Evolutionary conservation across 495 filamentous ascomycete species (phyloP), one percentile per base, ranked within the genome.

Genomic region (Tetracladium setigerum): DNA sequence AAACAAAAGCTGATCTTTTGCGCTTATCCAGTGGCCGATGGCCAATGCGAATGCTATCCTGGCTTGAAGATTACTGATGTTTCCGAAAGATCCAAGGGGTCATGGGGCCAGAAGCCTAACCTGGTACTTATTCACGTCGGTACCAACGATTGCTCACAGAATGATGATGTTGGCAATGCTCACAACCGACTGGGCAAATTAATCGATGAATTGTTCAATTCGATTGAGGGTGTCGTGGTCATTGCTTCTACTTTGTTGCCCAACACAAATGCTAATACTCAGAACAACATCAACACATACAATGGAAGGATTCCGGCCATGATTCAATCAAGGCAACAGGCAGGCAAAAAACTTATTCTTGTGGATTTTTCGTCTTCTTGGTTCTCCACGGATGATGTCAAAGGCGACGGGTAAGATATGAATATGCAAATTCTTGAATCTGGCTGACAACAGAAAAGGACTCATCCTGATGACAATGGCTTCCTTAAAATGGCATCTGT

Each of bases 51-150:
- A 44, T 62, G 64, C 11, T 57, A 64, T 30, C 46, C 55, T 19
- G 58, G 66, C 34, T 47, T 52, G 41, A 50, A 54, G 35, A 54
- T 69, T 33, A 57, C 64, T 27, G 52, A 67, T 37, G 34, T 69
- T n/a, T 36, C 50, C 8, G 30, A 47, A 8, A 56, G 57, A 35
- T 64, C 53, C 5, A 50, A 63, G 14, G 44, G 45, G 10, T 59
- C 59, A 1, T 53, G 63, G 9, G 45, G 47, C 11, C 46, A 64
- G 17, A 50, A 65, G 34, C 69, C 69, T 1, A 72, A 69, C 47
- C 13, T 72, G 15, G 64, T 70, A 39, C 52, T 70, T 0, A 57
- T 71, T 47, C 64, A 69, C 17, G 63, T 54, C 38, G 68, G 68
- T 11, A 69, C 68, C 27, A 65, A 71, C 41, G 68, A 70, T 44